Base-by-base conservation (phyloP, 345 rosid genomes). In the Passiflora organensis region DNA sequence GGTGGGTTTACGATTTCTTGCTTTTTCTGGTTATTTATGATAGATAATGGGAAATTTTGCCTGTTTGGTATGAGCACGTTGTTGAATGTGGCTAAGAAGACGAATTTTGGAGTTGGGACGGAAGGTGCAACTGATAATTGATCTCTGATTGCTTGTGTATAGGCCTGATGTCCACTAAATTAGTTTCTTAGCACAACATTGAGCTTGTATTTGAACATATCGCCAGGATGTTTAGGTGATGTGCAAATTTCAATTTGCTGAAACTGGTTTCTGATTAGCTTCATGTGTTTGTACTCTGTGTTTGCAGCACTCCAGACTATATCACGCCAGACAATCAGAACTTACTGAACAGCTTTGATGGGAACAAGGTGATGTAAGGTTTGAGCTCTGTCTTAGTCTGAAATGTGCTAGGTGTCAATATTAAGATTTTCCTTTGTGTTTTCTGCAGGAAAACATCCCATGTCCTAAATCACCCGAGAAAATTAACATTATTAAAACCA, bases 381-480 rank as follows among this genome's bases (percentile, higher is more conserved):
- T n/a, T 43, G 32, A 24, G 38, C 43, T 28, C 34, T 28, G 34
- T 28, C 34, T 28, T 2, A 3, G 16, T 55, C 0, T 24, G 37
- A 0, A 21, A 48, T 58, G 13, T 37, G 63, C 39, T 20, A 15
- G 45, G 6, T 34, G 15, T 57, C 22, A 36, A 24, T 53, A 49
- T 21, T 43, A 3, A 13, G 25, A 10, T 23, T 45, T 20, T 9
- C 32, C 34, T 5, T 28, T 18, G 25, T 2, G 10, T 13, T 53
- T 32, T 6, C 51, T 8, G 42, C 70, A 93, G 99, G 96, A 85
- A 63, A 78, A 83, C 42, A 53, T 78, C 36, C 76, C 76, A 51
- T 94, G 96, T 80, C 99, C 99, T 9, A 80, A 80, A 48, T 89
- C 99, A 14, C 97, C 97, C 1, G 97, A 87, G 72, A 94, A 94